A percentile compares a stretch with the other conserved stretches of the same genome.
These are phyloP conservation scores for Orbilia brochopaga DNA, from an alignment of 2,329 filamentous ascomycete genomes.

Conservation along the genomic window DNA sequence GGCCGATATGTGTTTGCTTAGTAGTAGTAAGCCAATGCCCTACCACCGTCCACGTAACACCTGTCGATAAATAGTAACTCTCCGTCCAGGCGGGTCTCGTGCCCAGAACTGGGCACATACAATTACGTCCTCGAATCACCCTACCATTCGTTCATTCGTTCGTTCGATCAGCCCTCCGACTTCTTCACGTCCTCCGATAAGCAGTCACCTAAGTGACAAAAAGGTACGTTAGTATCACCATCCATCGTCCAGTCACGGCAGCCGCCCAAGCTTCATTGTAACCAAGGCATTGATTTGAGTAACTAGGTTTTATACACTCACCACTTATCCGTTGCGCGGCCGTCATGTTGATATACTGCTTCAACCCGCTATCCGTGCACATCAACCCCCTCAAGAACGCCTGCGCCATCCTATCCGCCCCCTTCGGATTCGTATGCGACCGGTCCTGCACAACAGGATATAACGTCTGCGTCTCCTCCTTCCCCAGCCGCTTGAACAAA, in stretches of 20 bases:
- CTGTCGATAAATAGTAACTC: no score
- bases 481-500: constrained; percentile 16
- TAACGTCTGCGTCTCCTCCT: constrained; percentile 17
- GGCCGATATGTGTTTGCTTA: no score
- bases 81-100: no score
- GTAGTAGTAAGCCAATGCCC: no score
- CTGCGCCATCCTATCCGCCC: constrained; percentile 32
- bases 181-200: constrained; percentile 4
- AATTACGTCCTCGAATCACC: not conserved
- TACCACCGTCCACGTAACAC: constrained; percentile 2
- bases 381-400: constrained; percentile 26
- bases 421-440: constrained; percentile 24
- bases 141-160: not conserved
- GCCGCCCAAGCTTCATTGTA: no score
- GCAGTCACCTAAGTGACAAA: constrained; percentile 14
- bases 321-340: constrained; percentile 17
- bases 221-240: not conserved
- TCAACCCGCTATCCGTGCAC: constrained; percentile 14
- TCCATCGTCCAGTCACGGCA: constrained; percentile 3
- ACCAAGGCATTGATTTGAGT: no score
- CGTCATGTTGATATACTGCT: constrained; percentile 16
- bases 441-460: constrained; percentile 19
- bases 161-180: not conserved
- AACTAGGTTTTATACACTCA: no score
- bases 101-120: no score